Evolutionary conservation across 768 basidiomycete genomes (phyloP), one percentile per base, ranked within the genome.

Genomic region (Mycena crocata): DNA sequence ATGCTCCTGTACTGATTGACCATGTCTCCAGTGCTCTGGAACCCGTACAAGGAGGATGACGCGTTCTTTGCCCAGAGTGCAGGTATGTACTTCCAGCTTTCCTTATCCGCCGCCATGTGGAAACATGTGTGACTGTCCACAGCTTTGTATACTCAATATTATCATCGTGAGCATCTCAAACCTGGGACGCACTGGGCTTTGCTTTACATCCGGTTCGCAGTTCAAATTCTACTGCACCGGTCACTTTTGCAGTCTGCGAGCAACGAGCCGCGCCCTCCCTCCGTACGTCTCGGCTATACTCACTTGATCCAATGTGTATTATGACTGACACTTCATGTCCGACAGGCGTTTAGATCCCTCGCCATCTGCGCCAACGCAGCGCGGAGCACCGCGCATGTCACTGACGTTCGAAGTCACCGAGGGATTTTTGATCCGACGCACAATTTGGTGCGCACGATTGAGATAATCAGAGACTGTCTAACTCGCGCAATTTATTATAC

Each of bases 361-460:
- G 87, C 89, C 0, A 90, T 91, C 56, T 90, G 89, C 73, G 84
- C 86, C 32, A 90, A 89, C 39, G 83, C 90, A 1, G 87, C 90
- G 0, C 81, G 90, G 17, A 88, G 88, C 0, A 85, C 83, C 51
- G 81, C 81, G n/a, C 88, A 87, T 55, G 80, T 92, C 34, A 73
- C 87, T 50, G 88, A 90, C 62, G 77, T 80, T 17, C 79, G 80
- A 54, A 77, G 79, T 40, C 71, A 60, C 37, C 71, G 79, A 19
- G 55, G 73, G 3, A 73, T 71, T n/a, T 23, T 45, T 28, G 65
- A 58, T 70, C 60, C 26, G 73, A 62, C 67, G 69, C 57, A 51
- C 19, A 24, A 40, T 21, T 19, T 65, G 17, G 61, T 58, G 55
- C 39, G 24, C 31, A n/a, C 44, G n/a, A n/a, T n/a, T n/a, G n/a